Evolutionary conservation across 306 rosid species (phyloP), one percentile per base, ranked within the genome.

Genomic region (Begonia loranthoides): DNA sequence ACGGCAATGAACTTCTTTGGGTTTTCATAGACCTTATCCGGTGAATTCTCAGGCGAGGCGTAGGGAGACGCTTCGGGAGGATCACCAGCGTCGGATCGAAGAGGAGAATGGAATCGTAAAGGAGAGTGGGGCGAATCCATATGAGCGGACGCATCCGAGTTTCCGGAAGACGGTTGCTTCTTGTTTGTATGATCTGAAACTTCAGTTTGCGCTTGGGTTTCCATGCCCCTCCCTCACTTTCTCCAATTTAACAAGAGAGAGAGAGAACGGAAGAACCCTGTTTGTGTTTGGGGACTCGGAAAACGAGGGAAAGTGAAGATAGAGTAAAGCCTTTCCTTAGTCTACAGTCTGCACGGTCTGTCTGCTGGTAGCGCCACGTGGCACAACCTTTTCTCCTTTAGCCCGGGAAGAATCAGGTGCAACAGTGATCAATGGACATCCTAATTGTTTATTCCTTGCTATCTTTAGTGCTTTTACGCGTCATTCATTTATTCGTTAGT

Each of bases 11-110:
- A 67, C 14, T 93, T 82, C 52, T 63, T 76, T 50, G 94, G 76
- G 70, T 76, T 63, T 11, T 84, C 92, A 1, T 53, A 54, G 9
- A 28, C 59, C 45, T 40, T 70, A 16, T 54, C 80, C 8, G 76
- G 94, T 1, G 80, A 72, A 46, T 68, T 62, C 47, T 70, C 69
- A 46, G 93, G 83, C n/a, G 99, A 80, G 52, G 39, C 72, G 33
- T 69, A 79, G 0, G 78, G 87, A 12, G 90, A 81, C 6, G 75
- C 66, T 9, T 74, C 86, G 8, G 50, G 51, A 5, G 76, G 77
- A 50, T 86, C 99, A 10, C 80, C 93, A 52, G 57, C 64, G 28
- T 92, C 96, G 48, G 89, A 83, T 63, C 69, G 80, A 1, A 80
- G 70, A 34, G 96, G 92, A 1, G 99, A 68, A 51, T 73, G 81